These are phyloP conservation scores for Ceriops zippeliana DNA, from an alignment of 345 rosid genomes.

Conservation along the genomic window DNA sequence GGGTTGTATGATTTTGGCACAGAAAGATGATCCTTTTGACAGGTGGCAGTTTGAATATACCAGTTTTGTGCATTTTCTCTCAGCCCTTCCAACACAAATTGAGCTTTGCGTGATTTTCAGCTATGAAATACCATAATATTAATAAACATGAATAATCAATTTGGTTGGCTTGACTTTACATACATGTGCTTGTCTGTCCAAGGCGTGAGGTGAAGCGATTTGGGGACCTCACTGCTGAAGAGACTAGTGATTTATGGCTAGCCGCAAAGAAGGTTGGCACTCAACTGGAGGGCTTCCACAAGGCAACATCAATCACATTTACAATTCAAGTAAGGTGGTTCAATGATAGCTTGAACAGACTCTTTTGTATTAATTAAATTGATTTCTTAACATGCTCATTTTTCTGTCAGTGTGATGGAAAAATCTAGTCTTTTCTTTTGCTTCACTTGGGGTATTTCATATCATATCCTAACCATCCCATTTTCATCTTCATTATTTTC, in stretches of 20 bases:
- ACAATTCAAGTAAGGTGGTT: slow-evolving; percentile 59
- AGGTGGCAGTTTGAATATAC: not conserved
- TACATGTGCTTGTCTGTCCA: slow-evolving; percentile 89
- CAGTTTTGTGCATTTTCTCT: not conserved
- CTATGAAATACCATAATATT: not conserved
- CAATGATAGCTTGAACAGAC: not conserved
- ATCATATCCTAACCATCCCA: too few species aligned
- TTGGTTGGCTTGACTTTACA: slow-evolving; percentile 48
- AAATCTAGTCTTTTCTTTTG: not conserved
- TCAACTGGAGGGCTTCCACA: slow-evolving; percentile 65
- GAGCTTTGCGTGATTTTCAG: not conserved
- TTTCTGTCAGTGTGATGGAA: not conserved
- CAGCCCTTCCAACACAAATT: not conserved
- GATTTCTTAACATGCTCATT: not conserved
- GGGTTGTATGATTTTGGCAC: not conserved
- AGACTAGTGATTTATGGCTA: slow-evolving; percentile 78
- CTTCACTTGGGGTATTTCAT: not conserved
- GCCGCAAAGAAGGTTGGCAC: slow-evolving; percentile 71
- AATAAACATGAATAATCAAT: not conserved
- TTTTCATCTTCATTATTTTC: not conserved
- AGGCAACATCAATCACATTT: slow-evolving; percentile 76
- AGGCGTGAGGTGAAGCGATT: slow-evolving; percentile 82
- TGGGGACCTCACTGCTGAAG: slow-evolving; percentile 78
- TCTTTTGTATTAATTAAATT: not conserved
- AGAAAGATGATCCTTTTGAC: not conserved